Evolutionary conservation across 495 filamentous ascomycete genomes (phyloP).

Genomic region (Hypoxylon intermedium): DNA sequence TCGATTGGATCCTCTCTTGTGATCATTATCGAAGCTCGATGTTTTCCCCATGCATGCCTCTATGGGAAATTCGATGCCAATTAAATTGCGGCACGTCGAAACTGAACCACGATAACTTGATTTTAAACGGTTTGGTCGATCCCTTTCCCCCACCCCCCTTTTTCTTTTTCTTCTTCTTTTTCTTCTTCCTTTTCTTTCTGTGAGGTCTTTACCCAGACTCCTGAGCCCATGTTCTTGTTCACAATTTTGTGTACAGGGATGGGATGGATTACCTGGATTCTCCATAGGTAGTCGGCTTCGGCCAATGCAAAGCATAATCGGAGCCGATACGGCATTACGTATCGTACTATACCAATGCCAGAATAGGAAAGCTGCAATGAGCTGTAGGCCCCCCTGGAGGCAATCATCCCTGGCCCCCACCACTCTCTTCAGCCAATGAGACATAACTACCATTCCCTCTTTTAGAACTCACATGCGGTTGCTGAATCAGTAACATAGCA

Average conservation of each 20-base stretch:
- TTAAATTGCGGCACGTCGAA: neutral
- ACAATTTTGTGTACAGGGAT: conserved; percentile 12
- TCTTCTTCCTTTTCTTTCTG: neutral
- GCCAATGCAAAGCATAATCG: conserved; percentile 23
- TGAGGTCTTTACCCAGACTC: conserved; percentile 21
- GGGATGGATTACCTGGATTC: no score
- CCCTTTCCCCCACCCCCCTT: no score
- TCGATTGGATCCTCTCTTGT: conserved; percentile 17
- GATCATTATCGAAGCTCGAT: conserved; percentile 24
- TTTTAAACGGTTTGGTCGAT: neutral
- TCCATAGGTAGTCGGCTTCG: conserved; percentile 11
- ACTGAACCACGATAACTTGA: neutral
- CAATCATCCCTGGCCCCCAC: conserved; percentile 11
- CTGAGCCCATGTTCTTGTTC: conserved; percentile 12
- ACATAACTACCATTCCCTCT: conserved; percentile 21
- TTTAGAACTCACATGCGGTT: no score
- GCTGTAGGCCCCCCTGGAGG: no score
- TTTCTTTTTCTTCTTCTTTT: no score
- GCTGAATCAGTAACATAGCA: no score
- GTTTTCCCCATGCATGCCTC: neutral
- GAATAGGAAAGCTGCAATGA: conserved; percentile 14
- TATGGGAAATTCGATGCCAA: neutral
- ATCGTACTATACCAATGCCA: conserved; percentile 5
- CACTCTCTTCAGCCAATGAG: conserved; percentile 16
- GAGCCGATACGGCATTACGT: conserved; percentile 34